phyloP scores from a whole-genome alignment of 768 basidiomycete species.

The Rhodotorula graminis region DNA sequence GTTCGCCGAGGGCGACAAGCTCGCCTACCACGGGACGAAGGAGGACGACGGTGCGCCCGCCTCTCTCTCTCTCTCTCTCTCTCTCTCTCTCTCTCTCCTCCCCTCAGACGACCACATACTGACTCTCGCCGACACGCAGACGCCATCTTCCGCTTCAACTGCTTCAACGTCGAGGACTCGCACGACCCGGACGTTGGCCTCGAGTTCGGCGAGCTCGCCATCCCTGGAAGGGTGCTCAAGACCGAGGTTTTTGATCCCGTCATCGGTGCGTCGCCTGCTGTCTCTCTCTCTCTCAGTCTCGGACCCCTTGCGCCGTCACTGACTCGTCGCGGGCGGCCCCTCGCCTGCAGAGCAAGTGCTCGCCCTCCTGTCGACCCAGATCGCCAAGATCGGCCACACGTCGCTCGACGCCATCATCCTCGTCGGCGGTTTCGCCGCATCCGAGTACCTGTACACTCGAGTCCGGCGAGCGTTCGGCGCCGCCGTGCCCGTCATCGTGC shows the following conservation, averaged over 20 bases:
- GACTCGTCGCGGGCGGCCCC: not conserved
- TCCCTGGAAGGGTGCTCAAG: slow-evolving; percentile 72
- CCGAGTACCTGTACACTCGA: slow-evolving; percentile 72
- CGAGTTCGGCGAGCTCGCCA: slow-evolving; percentile 73
- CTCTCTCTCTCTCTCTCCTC: too few species aligned
- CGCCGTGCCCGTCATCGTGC: slow-evolving; percentile 67
- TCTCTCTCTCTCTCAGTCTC: not conserved
- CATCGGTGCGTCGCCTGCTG: slow-evolving; percentile 54
- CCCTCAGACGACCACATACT: slow-evolving; percentile 57
- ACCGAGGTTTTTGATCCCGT: slow-evolving; percentile 84
- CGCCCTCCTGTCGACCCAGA: slow-evolving; percentile 70
- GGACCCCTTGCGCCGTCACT: not conserved
- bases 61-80: too few species aligned
- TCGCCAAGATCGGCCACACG: slow-evolving; percentile 48
- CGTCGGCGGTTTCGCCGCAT: slow-evolving; percentile 81
- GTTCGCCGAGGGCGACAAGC: slow-evolving; percentile 82
- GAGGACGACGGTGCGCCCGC: slow-evolving; percentile 62
- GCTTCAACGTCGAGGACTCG: slow-evolving; percentile 67
- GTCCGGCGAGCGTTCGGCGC: slow-evolving; percentile 59
- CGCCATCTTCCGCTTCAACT: slow-evolving; percentile 84
- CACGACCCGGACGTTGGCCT: slow-evolving; percentile 71
- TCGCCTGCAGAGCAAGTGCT: slow-evolving; percentile 56
- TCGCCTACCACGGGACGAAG: slow-evolving; percentile 64
- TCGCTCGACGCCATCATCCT: slow-evolving; percentile 76
- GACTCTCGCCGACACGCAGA: slow-evolving; percentile 71